Conservation (phyloP, 2,329 filamentous ascomycete genomes). For the Volutella citrinella region DNA sequence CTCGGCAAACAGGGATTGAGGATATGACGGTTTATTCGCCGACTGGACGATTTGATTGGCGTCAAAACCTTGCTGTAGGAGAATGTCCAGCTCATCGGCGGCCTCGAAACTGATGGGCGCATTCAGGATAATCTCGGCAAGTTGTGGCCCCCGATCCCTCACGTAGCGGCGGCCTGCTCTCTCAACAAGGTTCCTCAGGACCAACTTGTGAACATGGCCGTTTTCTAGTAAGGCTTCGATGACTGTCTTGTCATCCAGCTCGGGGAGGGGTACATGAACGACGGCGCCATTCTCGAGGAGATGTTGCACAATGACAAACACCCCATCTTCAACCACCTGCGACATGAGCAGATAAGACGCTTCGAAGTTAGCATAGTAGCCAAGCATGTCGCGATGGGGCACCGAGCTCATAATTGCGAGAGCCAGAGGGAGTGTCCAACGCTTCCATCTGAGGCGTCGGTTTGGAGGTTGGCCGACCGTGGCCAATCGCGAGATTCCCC, state of each 20-base stretch:
- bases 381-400: not conserved
- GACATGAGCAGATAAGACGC: conserved; percentile 6
- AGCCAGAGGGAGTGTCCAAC: conserved; percentile 15
- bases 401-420: not conserved
- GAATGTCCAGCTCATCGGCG: too few species aligned
- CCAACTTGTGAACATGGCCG: conserved; percentile 3
- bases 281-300: conserved; percentile 14
- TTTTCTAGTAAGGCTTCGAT: conserved; percentile 13
- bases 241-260: conserved; percentile 5
- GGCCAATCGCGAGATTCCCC: conserved; percentile 15
- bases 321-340: conserved; percentile 6
- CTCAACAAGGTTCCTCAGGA: conserved; percentile 11
- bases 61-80: conserved; percentile 3
- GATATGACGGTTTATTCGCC: too few species aligned
- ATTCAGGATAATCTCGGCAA: too few species aligned
- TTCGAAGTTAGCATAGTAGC: conserved; percentile 4
- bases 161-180: too few species aligned
- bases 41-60: conserved; percentile 1
- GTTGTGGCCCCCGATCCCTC: too few species aligned
- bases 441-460: conserved; percentile 13
- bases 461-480: not conserved
- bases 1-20: conserved; percentile 14
- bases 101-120: too few species aligned
- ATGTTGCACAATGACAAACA: conserved; percentile 5
- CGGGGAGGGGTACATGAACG: conserved; percentile 6